Conservation (phyloP, 1,139 yeast species). For the Yamadazyma trypodendri region DNA sequence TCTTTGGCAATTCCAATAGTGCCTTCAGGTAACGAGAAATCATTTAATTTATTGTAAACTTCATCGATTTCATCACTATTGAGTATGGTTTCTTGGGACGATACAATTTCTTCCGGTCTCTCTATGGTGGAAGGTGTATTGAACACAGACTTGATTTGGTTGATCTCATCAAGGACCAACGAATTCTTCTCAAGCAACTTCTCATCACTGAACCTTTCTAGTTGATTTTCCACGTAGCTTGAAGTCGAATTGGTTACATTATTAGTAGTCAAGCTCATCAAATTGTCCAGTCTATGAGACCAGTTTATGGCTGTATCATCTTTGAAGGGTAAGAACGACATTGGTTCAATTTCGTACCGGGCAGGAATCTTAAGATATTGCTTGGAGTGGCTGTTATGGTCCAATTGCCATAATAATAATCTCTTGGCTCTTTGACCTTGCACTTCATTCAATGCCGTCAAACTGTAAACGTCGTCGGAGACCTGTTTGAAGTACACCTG, state of each 20-base stretch:
- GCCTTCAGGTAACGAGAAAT: neutral
- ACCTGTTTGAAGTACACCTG: conserved; percentile 34
- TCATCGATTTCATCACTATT: conserved; percentile 2
- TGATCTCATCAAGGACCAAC: conserved; percentile 9
- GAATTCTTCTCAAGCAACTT: conserved; percentile 2
- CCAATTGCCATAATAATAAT: conserved; percentile 38
- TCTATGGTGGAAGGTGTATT: conserved; percentile 5
- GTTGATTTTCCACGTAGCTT: conserved; percentile 6
- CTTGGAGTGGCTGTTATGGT: conserved; percentile 31
- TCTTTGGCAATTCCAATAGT: conserved; percentile 5
- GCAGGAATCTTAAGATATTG: conserved; percentile 22
- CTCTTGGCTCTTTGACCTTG: conserved; percentile 37
- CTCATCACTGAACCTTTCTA: conserved; percentile 7
- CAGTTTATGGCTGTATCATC: conserved; percentile 37
- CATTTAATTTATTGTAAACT: conserved; percentile 2
- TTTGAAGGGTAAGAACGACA: conserved; percentile 25
- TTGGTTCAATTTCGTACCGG: conserved; percentile 3
- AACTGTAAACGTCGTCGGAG: conserved; percentile 25
- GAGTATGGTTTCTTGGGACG: neutral
- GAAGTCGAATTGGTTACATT: conserved; percentile 1
- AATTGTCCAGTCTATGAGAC: conserved; percentile 27
- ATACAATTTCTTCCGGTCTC: neutral
- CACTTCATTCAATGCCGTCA: conserved; percentile 27
- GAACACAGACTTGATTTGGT: conserved; percentile 11
- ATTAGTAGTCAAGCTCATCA: conserved; percentile 19